Base-by-base conservation (phyloP, 352 stramenopile genomes). In the Globisporangium yorkense region DNA sequence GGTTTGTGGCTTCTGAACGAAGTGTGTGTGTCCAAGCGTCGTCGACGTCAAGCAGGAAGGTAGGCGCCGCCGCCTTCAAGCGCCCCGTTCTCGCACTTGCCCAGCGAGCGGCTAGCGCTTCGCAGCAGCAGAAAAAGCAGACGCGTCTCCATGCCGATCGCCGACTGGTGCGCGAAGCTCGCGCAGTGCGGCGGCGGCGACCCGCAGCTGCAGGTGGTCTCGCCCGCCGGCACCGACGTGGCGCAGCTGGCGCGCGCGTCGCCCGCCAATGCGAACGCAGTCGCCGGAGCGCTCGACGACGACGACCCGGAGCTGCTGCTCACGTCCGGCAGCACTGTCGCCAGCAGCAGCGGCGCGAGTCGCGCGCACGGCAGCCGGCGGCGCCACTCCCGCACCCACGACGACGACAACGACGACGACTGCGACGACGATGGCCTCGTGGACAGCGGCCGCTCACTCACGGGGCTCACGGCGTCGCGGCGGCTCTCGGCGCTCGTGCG, bases 401-500 rank as follows among this genome's bases (percentile, higher is more conserved):
- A 55, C 18, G 33, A 48, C 8, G 44, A 46, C 35, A 31, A 44
- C 40, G 50, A 51, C 40, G 46, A n/a, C 24, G 39, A 40, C 44
- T 37, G 44, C 46, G 35, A 53, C 18, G 56, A 61, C 37, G 56
- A 56, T 3, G 56, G 40, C 24, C 27, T 43, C 5, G 33, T 51
- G 12, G 47, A 62, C 48, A 62, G 56, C 48, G 13, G 37, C 18
- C 57, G 49, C 49, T 62, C 57, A 29, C 31, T 56, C 16, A n/a
- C 68, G 24, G 67, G 59, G 10, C 67, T 67, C 54, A 61, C 68
- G 18, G 70, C 70, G 27, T 51, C 62, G 50, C 62, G 41, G 6
- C 63, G 75, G 27, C 62, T 67, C n/a, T 61, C 57, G 5, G 60
- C 52, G n/a, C 63, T 68, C 29, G 54, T 71, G 16, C 63, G 56